Evolutionary conservation across 1,284 basidiomycete genomes (phyloP), one percentile per base, ranked within the genome.

Genomic region (Rhodotorula glutinis): DNA sequence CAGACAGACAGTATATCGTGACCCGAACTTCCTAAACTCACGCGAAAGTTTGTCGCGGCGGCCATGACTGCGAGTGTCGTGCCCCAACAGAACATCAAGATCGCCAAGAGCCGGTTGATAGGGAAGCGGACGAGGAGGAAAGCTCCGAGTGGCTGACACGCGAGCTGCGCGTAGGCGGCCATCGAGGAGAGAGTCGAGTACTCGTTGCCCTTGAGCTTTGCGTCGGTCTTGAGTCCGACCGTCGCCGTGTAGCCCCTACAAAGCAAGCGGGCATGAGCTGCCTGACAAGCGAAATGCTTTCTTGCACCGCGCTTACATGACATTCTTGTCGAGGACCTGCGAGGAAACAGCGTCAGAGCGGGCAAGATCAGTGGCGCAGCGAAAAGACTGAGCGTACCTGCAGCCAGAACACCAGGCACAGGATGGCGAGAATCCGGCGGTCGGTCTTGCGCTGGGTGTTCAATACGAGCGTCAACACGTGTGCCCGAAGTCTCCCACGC

Each of bases 81-180:
- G 9, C 66, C 61, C 67, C 62, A 71, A 53, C 59, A 46, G 23
- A 53, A 56, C 54, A 73, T 62, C 21, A 73, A 57, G 13, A 43
- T 8, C 41, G 65, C 59, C 17, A 70, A 55, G 25, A 53, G 58
- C 16, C 66, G 53, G 60, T 67, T 69, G 43, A 29, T 27, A 19
- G 29, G 21, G 21, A 57, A 30, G 27, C 41, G 44, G 65, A 73
- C 72, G 19, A 73, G 63, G 25, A 73, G 62, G 54, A 57, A 73
- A 8, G 70, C 67, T 14, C 62, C 72, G 27, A 73, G 54, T 10
- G 72, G 72, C 38, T 73, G 72, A 30, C 64, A 65, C 4, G 53
- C 72, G 29, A 73, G 25, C 52, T 73, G 71, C 27, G 71, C 71
- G 57, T 73, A 73, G 30, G 70, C 65, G 0, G 69, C 66, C 30